phyloP scores from a whole-genome alignment of 2,329 filamentous ascomycete species.

The Passalora sequoiae region DNA sequence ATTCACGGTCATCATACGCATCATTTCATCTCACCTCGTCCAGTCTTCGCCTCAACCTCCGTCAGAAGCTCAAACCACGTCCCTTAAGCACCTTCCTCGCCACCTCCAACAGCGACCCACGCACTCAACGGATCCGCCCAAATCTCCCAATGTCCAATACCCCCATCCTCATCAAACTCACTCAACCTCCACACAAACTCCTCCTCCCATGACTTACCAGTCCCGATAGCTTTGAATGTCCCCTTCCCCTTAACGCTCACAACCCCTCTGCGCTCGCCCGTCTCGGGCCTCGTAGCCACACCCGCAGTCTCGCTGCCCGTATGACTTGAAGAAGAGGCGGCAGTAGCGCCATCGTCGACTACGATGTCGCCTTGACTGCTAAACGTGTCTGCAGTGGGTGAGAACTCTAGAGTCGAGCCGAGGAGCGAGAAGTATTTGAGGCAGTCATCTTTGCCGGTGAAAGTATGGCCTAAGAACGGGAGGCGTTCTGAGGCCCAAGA shows the following conservation, averaged over 20 bases:
- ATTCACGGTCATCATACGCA: no score
- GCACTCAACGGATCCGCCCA: conserved; percentile 36
- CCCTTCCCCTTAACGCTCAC: conserved; percentile 30
- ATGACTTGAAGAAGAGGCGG: no score
- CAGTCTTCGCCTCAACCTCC: no score
- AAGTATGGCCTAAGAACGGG: conserved; percentile 5
- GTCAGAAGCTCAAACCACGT: no score
- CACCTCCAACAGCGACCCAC: conserved; percentile 29
- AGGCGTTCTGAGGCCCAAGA: conserved; percentile 5
- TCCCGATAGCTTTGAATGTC: conserved; percentile 28
- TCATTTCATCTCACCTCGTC: no score
- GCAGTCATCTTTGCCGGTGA: conserved; percentile 1
- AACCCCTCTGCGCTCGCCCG: conserved; percentile 10
- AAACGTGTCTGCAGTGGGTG: conserved; percentile 2
- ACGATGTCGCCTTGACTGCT: background rate
- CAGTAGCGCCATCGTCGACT: conserved; percentile 4
- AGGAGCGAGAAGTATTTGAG: conserved; percentile 3
- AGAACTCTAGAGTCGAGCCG: conserved; percentile 1
- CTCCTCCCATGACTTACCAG: conserved; percentile 33
- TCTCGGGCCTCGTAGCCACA: background rate
- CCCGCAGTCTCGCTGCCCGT: background rate
- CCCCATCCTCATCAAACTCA: conserved; percentile 31
- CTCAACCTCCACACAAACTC: conserved; percentile 32
- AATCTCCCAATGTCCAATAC: conserved; percentile 34
- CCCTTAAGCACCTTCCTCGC: background rate